These are phyloP conservation scores for Astragalus glycyphyllos DNA, from an alignment of 306 rosid genomes.

Conservation along the genomic window DNA sequence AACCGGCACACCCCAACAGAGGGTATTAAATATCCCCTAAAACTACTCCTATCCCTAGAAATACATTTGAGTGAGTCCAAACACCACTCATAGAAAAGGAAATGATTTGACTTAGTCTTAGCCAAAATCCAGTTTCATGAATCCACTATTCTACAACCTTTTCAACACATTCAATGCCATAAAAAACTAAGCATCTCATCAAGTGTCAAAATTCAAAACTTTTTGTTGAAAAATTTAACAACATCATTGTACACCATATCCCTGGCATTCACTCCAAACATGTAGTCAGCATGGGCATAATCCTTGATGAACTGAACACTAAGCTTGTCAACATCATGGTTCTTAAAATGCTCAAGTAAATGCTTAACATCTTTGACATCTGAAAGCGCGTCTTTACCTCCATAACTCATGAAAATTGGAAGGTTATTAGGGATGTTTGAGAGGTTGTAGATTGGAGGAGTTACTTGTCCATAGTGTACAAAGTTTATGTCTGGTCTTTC, in stretches of 20 bases:
- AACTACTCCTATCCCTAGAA: no score
- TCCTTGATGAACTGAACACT: conserved; percentile 58
- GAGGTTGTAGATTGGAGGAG: conserved; percentile 70
- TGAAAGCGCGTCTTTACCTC: conserved; percentile 71
- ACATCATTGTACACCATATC: conserved; percentile 54
- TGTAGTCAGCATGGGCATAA: conserved; percentile 70
- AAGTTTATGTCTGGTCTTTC: conserved; percentile 25
- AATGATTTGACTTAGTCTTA: no score
- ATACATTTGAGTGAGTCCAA: no score
- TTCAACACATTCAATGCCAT: no score
- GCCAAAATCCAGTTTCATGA: no score
- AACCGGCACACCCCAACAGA: no score
- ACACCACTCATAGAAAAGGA: no score
- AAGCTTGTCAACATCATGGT: conserved; percentile 66
- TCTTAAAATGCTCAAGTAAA: conserved; percentile 53
- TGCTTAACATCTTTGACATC: conserved; percentile 54
- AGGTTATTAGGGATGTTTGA: conserved; percentile 65
- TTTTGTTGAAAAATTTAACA: conserved; percentile 52
- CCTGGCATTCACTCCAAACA: conserved; percentile 67
- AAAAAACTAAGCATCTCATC: background rate
- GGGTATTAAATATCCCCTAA: no score
- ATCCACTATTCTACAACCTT: no score
- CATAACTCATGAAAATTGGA: conserved; percentile 75
- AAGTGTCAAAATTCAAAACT: conserved; percentile 31
- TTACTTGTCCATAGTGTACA: conserved; percentile 46